phyloP scores from a whole-genome alignment of 306 rosid genomes.

The Citrullus colocynthis region DNA sequence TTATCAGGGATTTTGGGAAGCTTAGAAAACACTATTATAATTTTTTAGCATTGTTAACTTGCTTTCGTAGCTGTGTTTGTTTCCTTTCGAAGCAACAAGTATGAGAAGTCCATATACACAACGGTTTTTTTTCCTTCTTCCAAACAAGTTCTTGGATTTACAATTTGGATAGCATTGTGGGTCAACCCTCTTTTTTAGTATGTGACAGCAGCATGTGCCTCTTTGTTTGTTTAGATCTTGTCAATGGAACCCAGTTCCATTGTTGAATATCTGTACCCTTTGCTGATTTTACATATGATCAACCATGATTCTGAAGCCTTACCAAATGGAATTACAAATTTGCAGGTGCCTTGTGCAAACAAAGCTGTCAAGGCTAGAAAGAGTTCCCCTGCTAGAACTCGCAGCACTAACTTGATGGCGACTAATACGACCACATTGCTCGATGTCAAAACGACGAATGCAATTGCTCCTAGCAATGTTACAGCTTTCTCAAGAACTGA shows the following conservation, averaged over 20 bases:
- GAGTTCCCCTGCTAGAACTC: slow-evolving; percentile 24
- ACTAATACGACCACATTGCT: slow-evolving; percentile 16
- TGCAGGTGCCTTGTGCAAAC: slow-evolving; percentile 42
- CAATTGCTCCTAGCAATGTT: slow-evolving; percentile 29
- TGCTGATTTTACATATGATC: not conserved
- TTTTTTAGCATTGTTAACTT: not conserved
- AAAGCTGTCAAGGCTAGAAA: slow-evolving; percentile 61
- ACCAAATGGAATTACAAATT: not conserved
- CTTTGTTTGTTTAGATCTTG: not conserved
- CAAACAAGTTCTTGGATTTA: not conserved
- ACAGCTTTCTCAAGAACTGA: slow-evolving; percentile 19
- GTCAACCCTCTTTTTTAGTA: not conserved
- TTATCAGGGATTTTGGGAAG: not conserved
- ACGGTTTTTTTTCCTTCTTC: not conserved
- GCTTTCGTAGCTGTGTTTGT: not conserved
- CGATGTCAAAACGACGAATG: slow-evolving; percentile 26
- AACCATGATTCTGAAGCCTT: not conserved
- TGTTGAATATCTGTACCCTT: not conserved
- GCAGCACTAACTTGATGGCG: slow-evolving; percentile 11
- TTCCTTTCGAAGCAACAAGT: not conserved
- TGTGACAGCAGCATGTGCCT: not conserved
- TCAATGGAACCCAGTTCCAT: not conserved
- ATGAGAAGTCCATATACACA: not conserved
- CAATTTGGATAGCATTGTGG: not conserved
- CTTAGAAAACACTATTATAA: not conserved